phyloP scores from a whole-genome alignment of 768 basidiomycete genomes.

The Dictyophora rubrovolvata region DNA sequence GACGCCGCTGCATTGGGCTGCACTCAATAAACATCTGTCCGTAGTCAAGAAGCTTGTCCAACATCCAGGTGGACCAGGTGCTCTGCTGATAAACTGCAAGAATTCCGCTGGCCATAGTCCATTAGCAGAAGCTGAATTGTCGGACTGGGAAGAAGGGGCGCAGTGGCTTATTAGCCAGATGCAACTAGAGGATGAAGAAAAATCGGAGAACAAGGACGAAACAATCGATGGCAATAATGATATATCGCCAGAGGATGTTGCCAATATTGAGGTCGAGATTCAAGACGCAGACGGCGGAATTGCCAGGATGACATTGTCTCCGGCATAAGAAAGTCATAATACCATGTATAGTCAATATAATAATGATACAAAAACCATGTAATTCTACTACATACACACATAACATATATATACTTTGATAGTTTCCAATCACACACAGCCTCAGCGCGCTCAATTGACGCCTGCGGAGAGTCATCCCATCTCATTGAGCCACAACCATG shows the following conservation, averaged over 20 bases:
- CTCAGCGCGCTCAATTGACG: too few species aligned
- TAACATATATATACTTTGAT: too few species aligned
- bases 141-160: conserved; percentile 76
- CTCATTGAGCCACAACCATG: neutral
- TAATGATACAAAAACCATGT: neutral
- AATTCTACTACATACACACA: neutral
- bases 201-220: conserved; percentile 20
- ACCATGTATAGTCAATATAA: neutral
- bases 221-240: conserved; percentile 20
- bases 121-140: conserved; percentile 72
- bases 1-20: conserved; percentile 88
- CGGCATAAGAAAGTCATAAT: neutral
- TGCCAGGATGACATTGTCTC: conserved; percentile 40
- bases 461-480: too few species aligned
- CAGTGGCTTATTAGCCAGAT: conserved; percentile 76
- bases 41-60: conserved; percentile 50
- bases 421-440: too few species aligned
- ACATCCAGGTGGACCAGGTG: conserved; percentile 48
- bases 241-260: conserved; percentile 20
- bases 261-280: conserved; percentile 57
- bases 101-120: conserved; percentile 65
- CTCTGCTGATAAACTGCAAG: conserved; percentile 64
- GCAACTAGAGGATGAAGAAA: conserved; percentile 47
- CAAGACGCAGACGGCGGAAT: conserved; percentile 62
- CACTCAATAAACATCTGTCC: conserved; percentile 67